Conservation (phyloP, 2,329 filamentous ascomycete species). For the Botrytis fabae region DNA sequence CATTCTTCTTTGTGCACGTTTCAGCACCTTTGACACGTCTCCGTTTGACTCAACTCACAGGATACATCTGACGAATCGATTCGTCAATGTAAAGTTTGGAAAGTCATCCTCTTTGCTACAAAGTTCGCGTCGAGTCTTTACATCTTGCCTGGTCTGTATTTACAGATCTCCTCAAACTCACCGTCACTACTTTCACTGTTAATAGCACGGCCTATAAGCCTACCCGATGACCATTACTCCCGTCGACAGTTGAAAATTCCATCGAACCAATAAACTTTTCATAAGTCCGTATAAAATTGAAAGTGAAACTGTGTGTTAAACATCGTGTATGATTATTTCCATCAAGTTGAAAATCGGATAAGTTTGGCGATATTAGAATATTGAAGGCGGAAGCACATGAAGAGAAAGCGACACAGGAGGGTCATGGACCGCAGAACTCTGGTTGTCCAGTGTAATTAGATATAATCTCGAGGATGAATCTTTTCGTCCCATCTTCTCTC, state of each 20-base stretch:
- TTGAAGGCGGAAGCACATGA: neutral
- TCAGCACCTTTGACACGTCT: neutral
- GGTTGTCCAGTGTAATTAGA: neutral
- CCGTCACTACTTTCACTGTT: neutral
- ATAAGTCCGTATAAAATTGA: neutral
- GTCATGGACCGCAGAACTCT: neutral
- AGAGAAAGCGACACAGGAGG: neutral
- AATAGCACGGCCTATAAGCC: neutral
- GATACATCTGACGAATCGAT: neutral
- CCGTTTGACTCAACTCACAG: neutral
- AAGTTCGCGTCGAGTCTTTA: neutral
- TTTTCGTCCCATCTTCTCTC: neutral
- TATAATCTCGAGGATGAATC: neutral
- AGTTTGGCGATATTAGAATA: neutral
- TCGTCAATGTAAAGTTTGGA: neutral
- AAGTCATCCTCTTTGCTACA: too few species aligned
- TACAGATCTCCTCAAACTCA: neutral
- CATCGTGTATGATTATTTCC: neutral
- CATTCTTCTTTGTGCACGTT: neutral
- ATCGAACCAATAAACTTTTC: neutral
- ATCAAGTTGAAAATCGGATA: neutral
- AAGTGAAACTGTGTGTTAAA: neutral
- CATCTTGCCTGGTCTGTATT: neutral
- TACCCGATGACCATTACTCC: neutral
- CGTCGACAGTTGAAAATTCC: neutral